Percentiles rank a stretch among this genome's conserved stretches.
These are phyloP conservation scores for Primulina huaijiensis DNA, from an alignment of 257 asterid genomes.

Conservation along the genomic window DNA sequence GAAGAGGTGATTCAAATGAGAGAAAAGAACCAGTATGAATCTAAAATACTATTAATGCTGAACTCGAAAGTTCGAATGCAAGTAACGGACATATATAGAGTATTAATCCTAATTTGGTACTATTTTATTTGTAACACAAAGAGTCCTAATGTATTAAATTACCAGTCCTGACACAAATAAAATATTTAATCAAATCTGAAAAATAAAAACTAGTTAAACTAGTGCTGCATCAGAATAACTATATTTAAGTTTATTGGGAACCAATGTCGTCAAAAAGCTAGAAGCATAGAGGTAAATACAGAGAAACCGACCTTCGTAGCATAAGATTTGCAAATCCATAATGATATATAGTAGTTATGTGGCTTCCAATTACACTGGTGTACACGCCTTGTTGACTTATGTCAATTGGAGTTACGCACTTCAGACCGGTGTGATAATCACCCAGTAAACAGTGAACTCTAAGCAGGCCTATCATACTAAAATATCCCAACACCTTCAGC, in stretches of 20 bases:
- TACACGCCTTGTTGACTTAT: slow-evolving; percentile 86
- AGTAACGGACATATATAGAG: not conserved
- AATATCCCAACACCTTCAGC: slow-evolving; percentile 92
- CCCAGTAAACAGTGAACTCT: slow-evolving; percentile 98
- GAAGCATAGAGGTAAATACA: not conserved
- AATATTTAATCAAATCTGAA: no score
- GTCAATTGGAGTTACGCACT: slow-evolving; percentile 85
- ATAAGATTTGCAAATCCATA: slow-evolving; percentile 96
- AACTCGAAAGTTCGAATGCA: not conserved
- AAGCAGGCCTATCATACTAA: slow-evolving; percentile 95
- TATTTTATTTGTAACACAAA: no score
- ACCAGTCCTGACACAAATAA: no score
- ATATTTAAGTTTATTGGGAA: no score
- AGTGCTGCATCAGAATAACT: no score
- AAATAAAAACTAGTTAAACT: no score
- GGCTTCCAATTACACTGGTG: slow-evolving; percentile 89
- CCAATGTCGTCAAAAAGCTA: slow-evolving; percentile 3
- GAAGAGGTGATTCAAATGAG: not conserved
- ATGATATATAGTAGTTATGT: slow-evolving; percentile 82
- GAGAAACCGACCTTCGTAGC: slow-evolving; percentile 67
- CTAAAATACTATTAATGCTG: not conserved
- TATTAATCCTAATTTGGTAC: no score
- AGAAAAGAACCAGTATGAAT: not conserved
- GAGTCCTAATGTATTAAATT: no score
- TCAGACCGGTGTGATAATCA: slow-evolving; percentile 93